Evolutionary conservation across 1,284 basidiomycete genomes (phyloP), one percentile per base, ranked within the genome.

Genomic region (Apiotrichum montevideense): DNA sequence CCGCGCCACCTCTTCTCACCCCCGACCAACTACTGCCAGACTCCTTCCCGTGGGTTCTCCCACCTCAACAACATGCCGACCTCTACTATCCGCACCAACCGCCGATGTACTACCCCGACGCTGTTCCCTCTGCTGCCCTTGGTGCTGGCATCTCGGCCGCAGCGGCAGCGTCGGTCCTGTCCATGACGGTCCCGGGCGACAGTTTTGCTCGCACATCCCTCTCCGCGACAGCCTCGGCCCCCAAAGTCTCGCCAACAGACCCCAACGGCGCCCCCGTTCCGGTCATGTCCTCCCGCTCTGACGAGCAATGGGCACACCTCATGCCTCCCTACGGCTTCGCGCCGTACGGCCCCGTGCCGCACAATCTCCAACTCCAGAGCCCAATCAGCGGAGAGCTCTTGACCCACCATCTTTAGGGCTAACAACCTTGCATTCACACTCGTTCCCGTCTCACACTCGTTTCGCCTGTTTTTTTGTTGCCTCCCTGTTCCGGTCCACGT

Each of bases 371-470:
- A 39, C 47, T 49, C 15, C 47, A 49, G 47, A 15, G 34, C 47
- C 47, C 47, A n/a, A 37, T 15, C 35, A 40, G 35, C 47, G 47
- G 47, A 33, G 47, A 21, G 47, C 21, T 35, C 47, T 29, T 34
- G 34, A 11, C 47, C 13, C 47, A 49, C 47, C 47, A 49, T 49
- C 47, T 14, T 49, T 49, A 49, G 47, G 47, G 35, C 37, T 35
- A 39, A 49, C 47, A 8, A 40, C 47, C 47, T 49, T 21, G 41
- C 41, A 39, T n/a, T 37, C 21, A 39, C 47, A 35, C 13, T 49
- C 47, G 15, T 49, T 49, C 11, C 37, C 34, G 33, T 14, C 9
- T 15, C 47, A 49, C 47, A 49, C 35, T 49, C 47, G 5, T 49
- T 49, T 4, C 6, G 4, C 14, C 35, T 49, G 35, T 5, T 39